Evolutionary conservation across 495 filamentous ascomycete genomes (phyloP).

Genomic region (Talaromyces nanjingensis): DNA sequence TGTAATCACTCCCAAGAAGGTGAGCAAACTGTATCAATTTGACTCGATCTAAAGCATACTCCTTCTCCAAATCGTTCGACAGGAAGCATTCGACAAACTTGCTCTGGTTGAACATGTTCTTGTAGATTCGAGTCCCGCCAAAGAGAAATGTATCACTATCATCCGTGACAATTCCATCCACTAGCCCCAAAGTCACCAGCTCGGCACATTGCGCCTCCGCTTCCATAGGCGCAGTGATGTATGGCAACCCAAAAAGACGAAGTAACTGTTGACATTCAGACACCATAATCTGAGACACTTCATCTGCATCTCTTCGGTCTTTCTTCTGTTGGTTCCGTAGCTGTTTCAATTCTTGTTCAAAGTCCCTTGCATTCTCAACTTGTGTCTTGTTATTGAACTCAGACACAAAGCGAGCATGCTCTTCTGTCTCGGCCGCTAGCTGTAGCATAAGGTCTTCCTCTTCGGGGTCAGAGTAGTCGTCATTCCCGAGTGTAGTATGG

Average conservation of each 20-base stretch:
- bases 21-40: conserved; percentile 86
- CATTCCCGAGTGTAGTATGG: conserved; percentile 16
- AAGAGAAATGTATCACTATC: conserved; percentile 97
- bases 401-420: conserved; percentile 86
- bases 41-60: conserved; percentile 72
- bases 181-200: conserved; percentile 74
- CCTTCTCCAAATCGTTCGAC: conserved; percentile 76
- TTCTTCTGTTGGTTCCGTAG: conserved; percentile 92
- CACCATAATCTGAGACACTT: conserved; percentile 91
- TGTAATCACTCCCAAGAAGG: conserved; percentile 88
- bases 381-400: conserved; percentile 61
- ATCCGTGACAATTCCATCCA: conserved; percentile 98
- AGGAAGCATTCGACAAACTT: conserved; percentile 98
- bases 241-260: conserved; percentile 84
- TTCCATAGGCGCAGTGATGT: conserved; percentile 97
- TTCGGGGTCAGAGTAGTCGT: conserved; percentile 74
- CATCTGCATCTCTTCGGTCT: conserved; percentile 89
- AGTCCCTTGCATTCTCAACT: conserved; percentile 61
- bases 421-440: conserved; percentile 81
- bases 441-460: conserved; percentile 82
- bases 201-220: conserved; percentile 97
- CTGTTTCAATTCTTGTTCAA: conserved; percentile 78
- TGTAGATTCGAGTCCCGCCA: conserved; percentile 91
- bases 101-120: conserved; percentile 98
- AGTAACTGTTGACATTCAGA: conserved; percentile 90